Evolutionary conservation across 129 eudicot species (phyloP), one percentile per base, ranked within the genome.

Genomic region (Chrysanthemum makinoi): DNA sequence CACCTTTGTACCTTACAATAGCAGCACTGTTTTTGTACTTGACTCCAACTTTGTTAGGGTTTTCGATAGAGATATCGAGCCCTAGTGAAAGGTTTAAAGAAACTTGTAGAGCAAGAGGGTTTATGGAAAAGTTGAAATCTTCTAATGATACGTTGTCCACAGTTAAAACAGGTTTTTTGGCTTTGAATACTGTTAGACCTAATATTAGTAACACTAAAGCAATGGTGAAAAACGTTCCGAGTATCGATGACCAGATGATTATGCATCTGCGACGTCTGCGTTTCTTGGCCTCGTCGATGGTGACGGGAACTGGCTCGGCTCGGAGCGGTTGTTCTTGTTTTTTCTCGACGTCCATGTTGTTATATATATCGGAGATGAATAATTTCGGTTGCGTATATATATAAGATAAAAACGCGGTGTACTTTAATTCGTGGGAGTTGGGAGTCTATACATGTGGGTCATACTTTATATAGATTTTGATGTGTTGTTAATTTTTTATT

Each of bases 21-120:
- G 95, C 92, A 0, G 88, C 77, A 66, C 80, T 78, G 71, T 66
- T 70, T 17, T 22, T 50, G 62, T 73, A 80, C 51, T 61, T 74
- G 2, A 74, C 63, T n/a, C 80, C 60, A 14, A 80, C 83, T 33
- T 80, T 80, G 67, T 80, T 80, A 13, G 72, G 83, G 70, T 80
- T 73, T 12, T 62, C 8, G 5, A 79, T 68, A 5, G 71, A 3
- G n/a, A 79, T 48, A 9, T 35, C 64, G 2, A 79, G 58, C 0
- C 65, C 75, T 0, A 79, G 70, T 2, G 79, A 33, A 0, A 79
- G 43, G 24, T 79, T 79, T 7, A 79, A 53, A 3, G 75, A 67
- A 10, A 73, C 74, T 10, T 28, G 18, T 20, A 44, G 1, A 0
- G 75, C 74, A 15, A 79, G 2, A 0, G 74, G 63, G 39, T 39